Evolutionary conservation across 2,329 filamentous ascomycete species (phyloP).

Genomic region (Fusarium avenaceum): DNA sequence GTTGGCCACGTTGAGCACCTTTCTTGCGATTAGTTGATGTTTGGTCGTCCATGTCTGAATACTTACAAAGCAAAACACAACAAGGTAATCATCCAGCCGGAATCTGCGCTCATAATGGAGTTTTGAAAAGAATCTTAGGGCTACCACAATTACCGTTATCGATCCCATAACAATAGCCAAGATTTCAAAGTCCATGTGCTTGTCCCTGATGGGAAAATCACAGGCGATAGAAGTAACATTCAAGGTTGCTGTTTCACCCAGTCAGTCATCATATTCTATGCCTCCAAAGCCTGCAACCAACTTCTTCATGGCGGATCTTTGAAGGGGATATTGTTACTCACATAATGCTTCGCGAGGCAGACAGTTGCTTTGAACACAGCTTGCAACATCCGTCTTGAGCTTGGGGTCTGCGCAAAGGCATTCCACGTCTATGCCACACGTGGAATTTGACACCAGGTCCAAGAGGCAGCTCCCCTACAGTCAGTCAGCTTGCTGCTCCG

Average conservation of each 20-base stretch:
- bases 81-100: background rate
- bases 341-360: background rate
- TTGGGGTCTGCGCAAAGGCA: slow-evolving; percentile 19
- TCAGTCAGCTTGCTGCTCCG: fast-evolving
- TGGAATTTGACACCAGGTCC: slow-evolving; percentile 8
- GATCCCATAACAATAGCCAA: background rate
- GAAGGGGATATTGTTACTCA: background rate
- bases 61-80: background rate
- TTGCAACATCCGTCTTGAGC: slow-evolving; percentile 4
- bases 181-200: slow-evolving; percentile 2
- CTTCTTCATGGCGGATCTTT: fast-evolving
- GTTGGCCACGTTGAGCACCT: slow-evolving; percentile 3
- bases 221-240: slow-evolving; percentile 13
- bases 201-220: slow-evolving; percentile 11
- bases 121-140: slow-evolving; percentile 1
- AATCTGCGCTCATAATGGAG: background rate
- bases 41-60: fast-evolving
- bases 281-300: background rate
- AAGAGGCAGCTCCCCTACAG: slow-evolving; percentile 4
- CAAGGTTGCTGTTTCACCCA: background rate
- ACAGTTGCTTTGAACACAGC: slow-evolving; percentile 7
- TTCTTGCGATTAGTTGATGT: background rate
- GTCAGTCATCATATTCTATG: background rate
- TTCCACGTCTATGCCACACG: slow-evolving; percentile 10
- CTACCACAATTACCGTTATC: background rate